Conservation (phyloP, 2,329 filamentous ascomycete genomes). For the Herpotrichia juniperi region DNA sequence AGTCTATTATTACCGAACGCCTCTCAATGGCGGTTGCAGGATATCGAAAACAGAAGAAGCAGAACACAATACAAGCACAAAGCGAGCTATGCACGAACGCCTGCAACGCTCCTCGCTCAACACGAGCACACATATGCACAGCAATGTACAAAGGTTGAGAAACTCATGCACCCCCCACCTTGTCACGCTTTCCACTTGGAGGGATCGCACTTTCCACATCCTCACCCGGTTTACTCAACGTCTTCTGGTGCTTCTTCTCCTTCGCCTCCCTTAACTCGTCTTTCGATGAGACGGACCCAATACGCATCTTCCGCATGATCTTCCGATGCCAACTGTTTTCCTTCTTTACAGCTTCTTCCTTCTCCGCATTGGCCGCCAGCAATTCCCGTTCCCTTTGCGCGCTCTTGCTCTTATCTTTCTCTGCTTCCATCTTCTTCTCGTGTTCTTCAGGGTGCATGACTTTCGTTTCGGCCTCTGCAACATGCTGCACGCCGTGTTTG, state of each 20-base stretch:
- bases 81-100: neutral
- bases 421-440: conserved; percentile 51
- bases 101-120: neutral
- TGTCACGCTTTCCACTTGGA: conserved; percentile 37
- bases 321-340: conserved; percentile 37
- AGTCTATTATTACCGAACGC: conserved; percentile 5
- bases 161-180: conserved; percentile 5
- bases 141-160: neutral
- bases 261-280: conserved; percentile 28
- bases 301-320: conserved; percentile 38
- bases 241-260: conserved; percentile 31
- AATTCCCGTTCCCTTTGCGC: conserved; percentile 67
- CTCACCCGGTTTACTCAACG: conserved; percentile 37
- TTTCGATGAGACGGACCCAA: conserved; percentile 19
- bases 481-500: conserved; percentile 59
- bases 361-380: conserved; percentile 47
- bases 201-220: conserved; percentile 45
- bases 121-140: neutral
- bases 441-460: conserved; percentile 67
- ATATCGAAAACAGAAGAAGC: conserved; percentile 13
- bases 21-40: conserved; percentile 21
- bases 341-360: conserved; percentile 52
- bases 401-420: conserved; percentile 63
- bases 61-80: neutral
- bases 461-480: conserved; percentile 63